A percentile compares a stretch with the other conserved stretches of the same genome.
These are phyloP conservation scores for Lunasporangiospora selenospora DNA, from an alignment of 192 early-diverging fungal genomes.

Conservation along the genomic window DNA sequence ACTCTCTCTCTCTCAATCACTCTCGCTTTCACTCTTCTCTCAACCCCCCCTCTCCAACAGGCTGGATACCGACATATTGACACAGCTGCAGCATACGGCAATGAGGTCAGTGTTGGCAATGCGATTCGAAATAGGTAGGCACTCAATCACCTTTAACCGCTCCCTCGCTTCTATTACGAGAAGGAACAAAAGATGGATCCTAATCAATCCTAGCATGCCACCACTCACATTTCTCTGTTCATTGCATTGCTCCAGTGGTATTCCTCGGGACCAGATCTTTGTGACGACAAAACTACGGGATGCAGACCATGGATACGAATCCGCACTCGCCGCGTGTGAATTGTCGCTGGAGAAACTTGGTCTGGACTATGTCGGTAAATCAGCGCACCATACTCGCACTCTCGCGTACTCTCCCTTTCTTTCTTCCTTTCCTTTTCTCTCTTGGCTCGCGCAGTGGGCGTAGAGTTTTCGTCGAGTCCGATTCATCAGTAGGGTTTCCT, in stretches of 20 bases:
- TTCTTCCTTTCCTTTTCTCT: too few species aligned
- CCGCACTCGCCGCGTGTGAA: slow-evolving; percentile 57
- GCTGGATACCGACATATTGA: slow-evolving; percentile 64
- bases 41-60: slow-evolving; percentile 6
- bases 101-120: slow-evolving; percentile 53
- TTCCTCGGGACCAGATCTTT: slow-evolving; percentile 63
- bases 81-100: slow-evolving; percentile 52
- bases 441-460: too few species aligned
- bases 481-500: too few species aligned
- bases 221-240: neutral
- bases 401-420: too few species aligned
- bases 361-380: slow-evolving; percentile 59
- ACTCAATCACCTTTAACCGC: neutral
- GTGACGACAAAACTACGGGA: slow-evolving; percentile 69
- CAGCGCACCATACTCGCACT: too few species aligned
- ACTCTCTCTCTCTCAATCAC: neutral
- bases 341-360: slow-evolving; percentile 58
- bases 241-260: slow-evolving; percentile 20
- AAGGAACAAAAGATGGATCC: neutral
- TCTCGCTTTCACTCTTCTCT: neutral
- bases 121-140: slow-evolving; percentile 51
- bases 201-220: neutral
- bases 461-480: too few species aligned
- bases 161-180: neutral
- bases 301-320: slow-evolving; percentile 57